Conservation (phyloP, 2,329 filamentous ascomycete species). For the Cladophialophora yegresii region DNA sequence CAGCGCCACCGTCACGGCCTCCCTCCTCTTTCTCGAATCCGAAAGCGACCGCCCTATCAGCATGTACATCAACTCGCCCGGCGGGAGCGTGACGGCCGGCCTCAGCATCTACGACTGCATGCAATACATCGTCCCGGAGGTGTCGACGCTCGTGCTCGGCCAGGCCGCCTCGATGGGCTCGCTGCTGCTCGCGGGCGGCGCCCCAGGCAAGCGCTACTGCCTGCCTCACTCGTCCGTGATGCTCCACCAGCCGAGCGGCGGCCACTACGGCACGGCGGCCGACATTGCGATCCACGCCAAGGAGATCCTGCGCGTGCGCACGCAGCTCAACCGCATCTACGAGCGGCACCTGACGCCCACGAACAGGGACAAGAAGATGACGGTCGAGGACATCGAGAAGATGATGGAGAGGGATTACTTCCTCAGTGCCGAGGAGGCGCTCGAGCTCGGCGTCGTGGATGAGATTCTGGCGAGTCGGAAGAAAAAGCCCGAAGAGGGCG, state of each 20-base stretch:
- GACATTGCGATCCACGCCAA: constrained; percentile 98
- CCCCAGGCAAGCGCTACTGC: constrained; percentile 80
- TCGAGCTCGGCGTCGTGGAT: constrained; percentile 89
- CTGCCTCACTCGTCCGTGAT: constrained; percentile 91
- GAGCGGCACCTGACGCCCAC: constrained; percentile 72
- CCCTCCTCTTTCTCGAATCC: constrained; percentile 96
- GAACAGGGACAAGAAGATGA: constrained; percentile 32
- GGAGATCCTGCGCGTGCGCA: constrained; percentile 84
- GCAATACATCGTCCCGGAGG: constrained; percentile 90
- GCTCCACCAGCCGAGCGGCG: constrained; percentile 92
- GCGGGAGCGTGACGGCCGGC: constrained; percentile 85
- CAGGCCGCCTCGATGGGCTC: constrained; percentile 95
- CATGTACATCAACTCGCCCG: constrained; percentile 96
- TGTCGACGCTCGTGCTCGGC: constrained; percentile 92
- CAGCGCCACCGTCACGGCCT: constrained; percentile 82
- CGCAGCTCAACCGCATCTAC: constrained; percentile 89
- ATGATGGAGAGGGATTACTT: constrained; percentile 98
- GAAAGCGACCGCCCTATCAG: constrained; percentile 86
- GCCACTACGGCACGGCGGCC: constrained; percentile 65
- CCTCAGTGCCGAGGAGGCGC: constrained; percentile 81
- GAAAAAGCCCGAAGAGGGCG: constrained; percentile 22
- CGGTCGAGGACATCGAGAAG: constrained; percentile 74
- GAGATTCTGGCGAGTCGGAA: constrained; percentile 69
- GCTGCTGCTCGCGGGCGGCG: constrained; percentile 81
- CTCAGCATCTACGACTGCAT: constrained; percentile 97